Evolutionary conservation across 1,284 basidiomycete genomes (phyloP).

Genomic region (Mycena citricolor): DNA sequence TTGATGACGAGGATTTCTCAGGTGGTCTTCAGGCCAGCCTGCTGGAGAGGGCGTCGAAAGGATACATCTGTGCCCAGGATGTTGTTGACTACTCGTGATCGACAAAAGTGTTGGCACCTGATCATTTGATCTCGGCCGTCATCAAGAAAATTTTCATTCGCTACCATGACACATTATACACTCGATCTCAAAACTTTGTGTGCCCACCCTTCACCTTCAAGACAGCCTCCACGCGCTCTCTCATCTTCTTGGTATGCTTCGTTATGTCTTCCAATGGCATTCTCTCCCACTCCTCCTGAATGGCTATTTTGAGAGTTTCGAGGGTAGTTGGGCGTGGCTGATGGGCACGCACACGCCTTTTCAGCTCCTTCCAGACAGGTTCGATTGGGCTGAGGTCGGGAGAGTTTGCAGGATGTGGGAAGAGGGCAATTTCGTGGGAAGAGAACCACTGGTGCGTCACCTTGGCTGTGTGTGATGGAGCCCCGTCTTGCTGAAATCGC

Average conservation of each 20-base stretch:
- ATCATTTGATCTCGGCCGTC: no score
- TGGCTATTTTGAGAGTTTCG: neutral
- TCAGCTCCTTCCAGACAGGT: constrained; percentile 7
- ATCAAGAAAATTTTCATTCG: no score
- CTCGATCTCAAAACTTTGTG: no score
- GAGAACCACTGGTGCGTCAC: constrained; percentile 4
- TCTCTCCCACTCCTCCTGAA: constrained; percentile 1
- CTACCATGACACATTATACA: no score
- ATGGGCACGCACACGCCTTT: neutral
- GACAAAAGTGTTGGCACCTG: no score
- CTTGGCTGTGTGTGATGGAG: constrained; percentile 8
- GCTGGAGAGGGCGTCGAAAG: constrained; percentile 24
- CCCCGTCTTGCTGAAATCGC: constrained; percentile 9
- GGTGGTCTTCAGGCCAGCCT: constrained; percentile 19
- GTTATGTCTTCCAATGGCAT: constrained; percentile 1
- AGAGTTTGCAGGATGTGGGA: constrained; percentile 12
- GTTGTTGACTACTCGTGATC: constrained; percentile 34
- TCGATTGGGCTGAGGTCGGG: constrained; percentile 9
- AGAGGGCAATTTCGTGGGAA: constrained; percentile 2
- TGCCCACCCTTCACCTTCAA: no score
- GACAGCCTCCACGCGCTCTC: no score
- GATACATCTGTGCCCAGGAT: constrained; percentile 30
- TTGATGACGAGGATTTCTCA: constrained; percentile 28
- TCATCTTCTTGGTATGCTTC: no score
- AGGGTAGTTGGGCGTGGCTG: neutral